These are phyloP conservation scores for Aspergillus pseudonomiae DNA, from an alignment of 2,329 filamentous ascomycete species.

Conservation along the genomic window DNA sequence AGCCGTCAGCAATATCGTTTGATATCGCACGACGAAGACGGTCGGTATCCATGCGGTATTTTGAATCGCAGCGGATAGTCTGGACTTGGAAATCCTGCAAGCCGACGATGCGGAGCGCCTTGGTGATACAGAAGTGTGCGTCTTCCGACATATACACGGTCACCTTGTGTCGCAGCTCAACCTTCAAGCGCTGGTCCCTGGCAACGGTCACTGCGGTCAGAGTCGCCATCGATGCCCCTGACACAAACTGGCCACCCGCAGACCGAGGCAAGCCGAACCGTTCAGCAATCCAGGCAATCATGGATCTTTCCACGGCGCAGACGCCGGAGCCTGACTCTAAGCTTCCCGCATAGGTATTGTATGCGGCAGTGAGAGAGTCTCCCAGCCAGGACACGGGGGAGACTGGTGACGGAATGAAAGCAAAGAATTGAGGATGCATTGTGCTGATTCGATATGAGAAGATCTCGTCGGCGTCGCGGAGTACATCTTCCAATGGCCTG, in stretches of 20 bases:
- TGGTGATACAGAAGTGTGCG: constrained; percentile 20
- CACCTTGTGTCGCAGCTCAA: constrained; percentile 4
- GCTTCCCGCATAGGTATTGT: constrained; percentile 7
- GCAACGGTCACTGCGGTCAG: constrained; percentile 24
- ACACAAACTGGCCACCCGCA: constrained; percentile 23
- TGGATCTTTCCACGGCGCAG: constrained; percentile 14
- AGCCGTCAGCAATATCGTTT: constrained; percentile 5
- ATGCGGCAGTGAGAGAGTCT: constrained; percentile 6
- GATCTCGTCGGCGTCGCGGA: neutral
- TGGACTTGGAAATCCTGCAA: constrained; percentile 20
- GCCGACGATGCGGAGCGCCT: constrained; percentile 19
- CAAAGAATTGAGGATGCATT: constrained; percentile 15
- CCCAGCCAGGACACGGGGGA: constrained; percentile 14
- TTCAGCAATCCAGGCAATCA: constrained; percentile 21
- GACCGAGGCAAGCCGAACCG: constrained; percentile 17
- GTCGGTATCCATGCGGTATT: constrained; percentile 16
- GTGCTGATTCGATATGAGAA: constrained; percentile 1
- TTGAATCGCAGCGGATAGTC: constrained; percentile 12
- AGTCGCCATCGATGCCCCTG: constrained; percentile 26
- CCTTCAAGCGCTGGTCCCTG: constrained; percentile 18
- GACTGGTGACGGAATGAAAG: constrained; percentile 14
- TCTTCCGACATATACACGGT: constrained; percentile 23
- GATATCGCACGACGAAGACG: constrained; percentile 6
- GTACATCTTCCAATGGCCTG: neutral
- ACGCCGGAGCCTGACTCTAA: constrained; percentile 12